Conservation (phyloP, 176 grass and related monocot genomes). For the Cenchrus americanus region DNA sequence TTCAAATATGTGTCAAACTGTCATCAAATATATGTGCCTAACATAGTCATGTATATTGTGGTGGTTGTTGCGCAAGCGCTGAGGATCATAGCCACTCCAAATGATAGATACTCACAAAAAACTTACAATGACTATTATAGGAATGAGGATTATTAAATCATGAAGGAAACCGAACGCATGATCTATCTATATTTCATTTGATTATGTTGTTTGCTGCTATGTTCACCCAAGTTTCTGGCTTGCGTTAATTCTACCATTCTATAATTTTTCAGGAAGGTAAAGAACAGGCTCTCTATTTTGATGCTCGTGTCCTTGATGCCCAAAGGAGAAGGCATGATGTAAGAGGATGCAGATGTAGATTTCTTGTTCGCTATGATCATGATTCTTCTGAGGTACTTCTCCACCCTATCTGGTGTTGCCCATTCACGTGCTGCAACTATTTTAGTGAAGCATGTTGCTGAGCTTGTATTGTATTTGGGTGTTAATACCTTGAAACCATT, state of each 20-base stretch:
- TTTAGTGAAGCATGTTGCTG: slow-evolving; percentile 1
- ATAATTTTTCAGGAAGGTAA: slow-evolving; percentile 70
- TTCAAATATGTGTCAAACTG: neutral
- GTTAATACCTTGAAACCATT: neutral
- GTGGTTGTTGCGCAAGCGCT: neutral
- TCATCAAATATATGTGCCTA: neutral
- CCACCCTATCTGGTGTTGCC: neutral
- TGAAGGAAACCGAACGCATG: neutral
- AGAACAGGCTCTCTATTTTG: slow-evolving; percentile 91
- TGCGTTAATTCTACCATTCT: neutral
- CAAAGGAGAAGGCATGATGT: slow-evolving; percentile 90
- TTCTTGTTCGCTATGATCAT: slow-evolving; percentile 86
- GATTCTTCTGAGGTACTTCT: slow-evolving; percentile 74
- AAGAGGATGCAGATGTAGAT: slow-evolving; percentile 83
- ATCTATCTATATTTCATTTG: neutral
- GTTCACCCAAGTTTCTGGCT: neutral
- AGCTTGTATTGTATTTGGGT: neutral
- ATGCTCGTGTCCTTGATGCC: slow-evolving; percentile 80
- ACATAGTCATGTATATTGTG: neutral
- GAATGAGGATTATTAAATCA: neutral
- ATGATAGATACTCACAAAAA: neutral
- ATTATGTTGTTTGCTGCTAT: neutral
- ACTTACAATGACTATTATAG: neutral
- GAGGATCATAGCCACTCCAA: neutral
- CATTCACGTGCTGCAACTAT: neutral